These are phyloP conservation scores for Sutorius australiensis DNA, from an alignment of 768 basidiomycete species.

Conservation along the genomic window DNA sequence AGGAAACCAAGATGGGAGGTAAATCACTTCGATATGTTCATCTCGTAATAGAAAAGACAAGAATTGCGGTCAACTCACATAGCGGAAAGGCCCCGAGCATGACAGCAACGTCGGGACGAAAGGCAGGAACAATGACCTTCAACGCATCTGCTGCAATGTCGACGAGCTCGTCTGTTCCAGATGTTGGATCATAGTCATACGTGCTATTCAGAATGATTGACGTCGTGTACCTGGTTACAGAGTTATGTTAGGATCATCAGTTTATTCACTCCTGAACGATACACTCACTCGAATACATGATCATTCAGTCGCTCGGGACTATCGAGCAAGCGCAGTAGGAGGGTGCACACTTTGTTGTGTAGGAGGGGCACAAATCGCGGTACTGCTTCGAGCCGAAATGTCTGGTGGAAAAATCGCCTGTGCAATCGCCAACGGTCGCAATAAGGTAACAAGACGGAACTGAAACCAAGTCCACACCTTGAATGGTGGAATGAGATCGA, in stretches of 20 bases:
- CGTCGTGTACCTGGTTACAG: not conserved
- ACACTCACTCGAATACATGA: not conserved
- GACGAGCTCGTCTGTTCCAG: not conserved
- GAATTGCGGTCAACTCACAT: not conserved
- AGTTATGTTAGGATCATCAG: not conserved
- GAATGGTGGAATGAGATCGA: not conserved
- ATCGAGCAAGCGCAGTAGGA: not conserved
- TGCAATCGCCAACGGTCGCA: too few relatives aligned
- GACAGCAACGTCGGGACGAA: not conserved
- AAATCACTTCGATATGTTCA: not conserved
- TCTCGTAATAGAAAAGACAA: not conserved
- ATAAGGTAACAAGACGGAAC: not conserved
- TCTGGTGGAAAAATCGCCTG: not conserved
- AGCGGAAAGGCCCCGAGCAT: not conserved
- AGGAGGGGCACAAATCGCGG: not conserved
- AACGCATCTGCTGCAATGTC: not conserved
- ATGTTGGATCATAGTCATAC: not conserved
- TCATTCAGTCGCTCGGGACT: not conserved
- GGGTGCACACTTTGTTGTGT: not conserved
- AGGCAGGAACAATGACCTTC: not conserved
- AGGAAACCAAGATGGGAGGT: not conserved
- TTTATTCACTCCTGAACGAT: not conserved
- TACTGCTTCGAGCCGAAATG: not conserved
- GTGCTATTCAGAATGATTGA: not conserved
- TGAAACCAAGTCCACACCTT: not conserved